phyloP scores from a whole-genome alignment of 1,139 yeast genomes.

The Kurtzmaniella quercitrusa region DNA sequence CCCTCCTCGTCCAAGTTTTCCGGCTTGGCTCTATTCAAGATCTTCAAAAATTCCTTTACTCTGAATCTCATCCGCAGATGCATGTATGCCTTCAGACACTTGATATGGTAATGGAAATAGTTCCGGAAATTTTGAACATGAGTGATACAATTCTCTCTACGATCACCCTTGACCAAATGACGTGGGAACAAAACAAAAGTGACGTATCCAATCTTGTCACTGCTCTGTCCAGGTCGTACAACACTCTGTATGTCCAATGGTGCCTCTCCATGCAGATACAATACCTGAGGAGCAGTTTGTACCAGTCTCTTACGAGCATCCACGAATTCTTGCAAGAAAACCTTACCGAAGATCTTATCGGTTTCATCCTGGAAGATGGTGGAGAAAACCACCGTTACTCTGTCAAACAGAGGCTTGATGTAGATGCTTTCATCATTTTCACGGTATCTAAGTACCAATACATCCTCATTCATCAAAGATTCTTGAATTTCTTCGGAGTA shows the following conservation, averaged over 20 bases:
- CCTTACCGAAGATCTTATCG: slow-evolving; percentile 91
- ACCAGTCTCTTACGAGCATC: slow-evolving; percentile 93
- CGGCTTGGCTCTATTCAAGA: slow-evolving; percentile 94
- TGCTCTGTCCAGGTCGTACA: slow-evolving; percentile 22
- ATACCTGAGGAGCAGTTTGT: slow-evolving; percentile 97
- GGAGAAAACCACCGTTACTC: slow-evolving; percentile 94
- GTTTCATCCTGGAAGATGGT: slow-evolving; percentile 96
- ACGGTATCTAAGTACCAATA: slow-evolving; percentile 79
- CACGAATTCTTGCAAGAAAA: slow-evolving; percentile 93
- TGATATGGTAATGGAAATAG: slow-evolving; percentile 96
- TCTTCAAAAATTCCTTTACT: slow-evolving; percentile 89
- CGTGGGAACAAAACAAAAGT: slow-evolving; percentile 76
- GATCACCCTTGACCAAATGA: slow-evolving; percentile 65
- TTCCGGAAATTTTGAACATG: slow-evolving; percentile 91
- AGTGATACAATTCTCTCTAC: slow-evolving; percentile 79
- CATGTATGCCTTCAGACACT: slow-evolving; percentile 96
- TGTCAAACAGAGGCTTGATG: slow-evolving; percentile 88
- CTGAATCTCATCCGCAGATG: slow-evolving; percentile 98
- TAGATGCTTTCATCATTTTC: slow-evolving; percentile 84
- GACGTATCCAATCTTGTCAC: slow-evolving; percentile 65
- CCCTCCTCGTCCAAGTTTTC: slow-evolving; percentile 76
- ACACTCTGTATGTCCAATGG: slow-evolving; percentile 72
- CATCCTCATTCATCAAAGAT: slow-evolving; percentile 48
- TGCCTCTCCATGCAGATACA: slow-evolving; percentile 85
- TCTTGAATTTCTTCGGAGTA: slow-evolving; percentile 49